Evolutionary conservation across 169 alveolate genomes (phyloP).

Genomic region (Prorocentrum cordatum): DNA sequence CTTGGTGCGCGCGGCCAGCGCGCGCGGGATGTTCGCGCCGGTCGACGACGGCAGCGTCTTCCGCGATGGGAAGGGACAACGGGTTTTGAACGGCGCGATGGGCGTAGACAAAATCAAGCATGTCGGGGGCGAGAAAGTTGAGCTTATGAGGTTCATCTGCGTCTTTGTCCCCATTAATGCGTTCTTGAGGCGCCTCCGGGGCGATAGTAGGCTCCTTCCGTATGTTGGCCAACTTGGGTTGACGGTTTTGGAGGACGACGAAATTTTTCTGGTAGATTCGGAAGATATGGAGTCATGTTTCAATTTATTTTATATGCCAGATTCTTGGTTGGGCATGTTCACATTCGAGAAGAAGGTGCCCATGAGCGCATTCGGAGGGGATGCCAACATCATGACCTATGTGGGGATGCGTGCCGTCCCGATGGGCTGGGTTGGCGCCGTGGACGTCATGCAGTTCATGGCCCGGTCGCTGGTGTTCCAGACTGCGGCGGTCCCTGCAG

Average conservation of each 20-base stretch:
- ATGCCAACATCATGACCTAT: background rate
- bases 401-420: background rate
- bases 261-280: background rate
- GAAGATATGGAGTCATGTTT: background rate
- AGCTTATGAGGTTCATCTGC: background rate
- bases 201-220: background rate
- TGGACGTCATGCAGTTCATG: background rate
- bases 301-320: background rate
- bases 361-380: background rate
- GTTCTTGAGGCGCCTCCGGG: background rate
- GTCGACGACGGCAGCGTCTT: background rate
- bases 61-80: background rate
- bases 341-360: background rate
- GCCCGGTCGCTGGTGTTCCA: background rate
- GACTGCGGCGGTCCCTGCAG: background rate
- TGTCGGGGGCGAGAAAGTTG: background rate
- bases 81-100: background rate
- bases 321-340: background rate
- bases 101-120: background rate
- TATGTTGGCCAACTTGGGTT: background rate
- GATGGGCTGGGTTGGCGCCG: background rate
- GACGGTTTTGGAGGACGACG: background rate
- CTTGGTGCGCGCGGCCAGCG: background rate
- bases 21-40: background rate
- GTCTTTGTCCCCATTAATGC: background rate